Evolutionary conservation across 805 yeast species (phyloP).

Genomic region (Lipomyces mesembrius): DNA sequence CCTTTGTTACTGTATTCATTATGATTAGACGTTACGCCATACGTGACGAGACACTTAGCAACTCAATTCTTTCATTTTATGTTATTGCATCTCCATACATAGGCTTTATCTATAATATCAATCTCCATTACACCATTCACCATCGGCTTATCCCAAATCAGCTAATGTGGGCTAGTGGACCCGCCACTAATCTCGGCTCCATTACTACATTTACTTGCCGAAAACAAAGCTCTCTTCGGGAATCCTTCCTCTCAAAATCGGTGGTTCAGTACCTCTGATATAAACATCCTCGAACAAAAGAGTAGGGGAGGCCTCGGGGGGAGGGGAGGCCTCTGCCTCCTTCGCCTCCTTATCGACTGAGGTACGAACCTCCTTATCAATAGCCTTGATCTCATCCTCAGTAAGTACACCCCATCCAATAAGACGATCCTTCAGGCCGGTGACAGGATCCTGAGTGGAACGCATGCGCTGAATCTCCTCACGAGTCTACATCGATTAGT

Average conservation of each 20-base stretch:
- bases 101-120: not conserved
- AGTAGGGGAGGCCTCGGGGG: conserved; percentile 95
- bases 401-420: conserved; percentile 83
- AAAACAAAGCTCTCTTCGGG: conserved; percentile 94
- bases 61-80: not conserved
- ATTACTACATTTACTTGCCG: conserved; percentile 29
- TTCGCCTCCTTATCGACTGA: conserved; percentile 94
- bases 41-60: not conserved
- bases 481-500: conserved; percentile 61
- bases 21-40: not conserved
- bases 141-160: not conserved
- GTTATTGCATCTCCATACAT: not conserved
- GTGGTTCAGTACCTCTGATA: conserved; percentile 90
- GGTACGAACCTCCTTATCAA: conserved; percentile 95
- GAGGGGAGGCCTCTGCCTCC: conserved; percentile 89
- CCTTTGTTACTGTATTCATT: not conserved
- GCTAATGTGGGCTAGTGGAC: conserved; percentile 23
- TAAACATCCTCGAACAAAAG: conserved; percentile 96
- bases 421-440: conserved; percentile 87
- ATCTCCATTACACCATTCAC: not conserved
- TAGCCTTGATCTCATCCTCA: conserved; percentile 91
- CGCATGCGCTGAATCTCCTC: conserved; percentile 99
- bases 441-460: conserved; percentile 96
- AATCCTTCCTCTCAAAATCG: conserved; percentile 93
- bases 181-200: conserved; percentile 22